phyloP scores from a whole-genome alignment of 23 red algal species.

The Gracilaria caudata region DNA sequence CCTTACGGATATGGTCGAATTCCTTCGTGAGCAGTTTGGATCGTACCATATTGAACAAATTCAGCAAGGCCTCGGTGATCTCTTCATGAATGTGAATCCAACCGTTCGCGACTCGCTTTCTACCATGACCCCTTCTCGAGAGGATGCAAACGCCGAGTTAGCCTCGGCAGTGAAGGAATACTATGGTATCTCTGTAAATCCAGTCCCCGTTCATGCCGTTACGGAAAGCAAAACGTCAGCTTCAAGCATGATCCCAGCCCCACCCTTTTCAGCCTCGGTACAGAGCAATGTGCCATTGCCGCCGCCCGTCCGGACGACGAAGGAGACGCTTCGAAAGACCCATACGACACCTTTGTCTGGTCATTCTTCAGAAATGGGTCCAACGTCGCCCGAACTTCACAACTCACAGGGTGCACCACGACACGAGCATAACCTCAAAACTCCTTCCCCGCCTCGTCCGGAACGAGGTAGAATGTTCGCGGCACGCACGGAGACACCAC shows the following conservation, averaged over 20 bases:
- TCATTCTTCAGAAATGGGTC: conserved; percentile 41
- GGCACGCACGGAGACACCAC: not conserved
- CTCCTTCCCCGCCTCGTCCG: conserved; percentile 18
- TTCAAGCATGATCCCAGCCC: not conserved
- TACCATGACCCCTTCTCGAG: conserved; percentile 9
- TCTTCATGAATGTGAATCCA: conserved; percentile 27
- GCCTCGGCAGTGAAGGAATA: conserved; percentile 67
- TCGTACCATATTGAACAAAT: conserved; percentile 49
- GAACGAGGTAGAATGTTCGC: conserved; percentile 24
- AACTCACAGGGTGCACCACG: conserved; percentile 4
- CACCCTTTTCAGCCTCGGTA: conserved; percentile 7
- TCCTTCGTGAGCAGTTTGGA: conserved; percentile 60
- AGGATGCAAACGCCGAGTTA: conserved; percentile 45
- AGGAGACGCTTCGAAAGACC: conserved; percentile 25
- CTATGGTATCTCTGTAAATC: conserved; percentile 39
- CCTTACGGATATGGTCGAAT: conserved; percentile 54
- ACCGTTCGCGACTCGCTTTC: conserved; percentile 63
- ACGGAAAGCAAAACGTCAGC: not conserved
- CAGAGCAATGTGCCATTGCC: not conserved
- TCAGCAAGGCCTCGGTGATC: conserved; percentile 47
- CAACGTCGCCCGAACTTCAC: conserved; percentile 24
- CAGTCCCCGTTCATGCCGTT: conserved; percentile 25
- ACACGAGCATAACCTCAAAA: conserved; percentile 32
- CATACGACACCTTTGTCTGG: conserved; percentile 46
- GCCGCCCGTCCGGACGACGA: conserved; percentile 10